A percentile compares a stretch with the other conserved stretches of the same genome.
phyloP scores from a whole-genome alignment of 2,329 filamentous ascomycete species.

The Sporothrix dimorphospora region DNA sequence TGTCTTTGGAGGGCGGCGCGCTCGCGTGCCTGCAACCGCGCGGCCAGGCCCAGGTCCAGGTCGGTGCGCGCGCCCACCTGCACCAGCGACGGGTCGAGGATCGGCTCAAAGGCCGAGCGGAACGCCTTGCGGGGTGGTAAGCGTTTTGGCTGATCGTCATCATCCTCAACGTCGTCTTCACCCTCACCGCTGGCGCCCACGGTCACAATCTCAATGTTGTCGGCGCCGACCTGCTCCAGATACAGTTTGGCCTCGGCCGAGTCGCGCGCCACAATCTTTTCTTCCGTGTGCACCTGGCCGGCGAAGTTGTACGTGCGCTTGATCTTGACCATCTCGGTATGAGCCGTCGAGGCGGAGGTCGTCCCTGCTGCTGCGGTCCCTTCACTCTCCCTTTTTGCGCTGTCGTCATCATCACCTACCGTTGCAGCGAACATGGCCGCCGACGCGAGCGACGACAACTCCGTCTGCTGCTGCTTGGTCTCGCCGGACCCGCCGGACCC shows the following conservation, averaged over 20 bases:
- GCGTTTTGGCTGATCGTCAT: conserved; percentile 45
- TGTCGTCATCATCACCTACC: neutral
- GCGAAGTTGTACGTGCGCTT: conserved; percentile 76
- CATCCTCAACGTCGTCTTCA: conserved; percentile 35
- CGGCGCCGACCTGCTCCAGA: conserved; percentile 54
- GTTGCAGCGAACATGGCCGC: conserved; percentile 27
- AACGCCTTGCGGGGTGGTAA: conserved; percentile 58
- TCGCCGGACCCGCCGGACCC: neutral
- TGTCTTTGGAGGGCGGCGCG: conserved; percentile 24
- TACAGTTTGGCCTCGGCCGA: conserved; percentile 69
- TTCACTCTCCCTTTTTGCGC: neutral
- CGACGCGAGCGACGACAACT: conserved; percentile 27
- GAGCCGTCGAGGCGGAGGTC: conserved; percentile 31
- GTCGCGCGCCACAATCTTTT: conserved; percentile 67
- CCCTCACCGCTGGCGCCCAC: conserved; percentile 38
- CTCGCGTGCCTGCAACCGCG: conserved; percentile 53
- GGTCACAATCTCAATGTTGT: conserved; percentile 35
- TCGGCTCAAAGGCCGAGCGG: conserved; percentile 65
- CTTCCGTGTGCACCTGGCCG: conserved; percentile 71
- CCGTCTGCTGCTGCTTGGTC: neutral
- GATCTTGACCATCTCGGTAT: conserved; percentile 58
- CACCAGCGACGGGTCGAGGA: conserved; percentile 49
- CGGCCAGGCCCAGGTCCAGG: conserved; percentile 60
- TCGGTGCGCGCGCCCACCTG: conserved; percentile 60
- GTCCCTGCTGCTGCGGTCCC: conserved; percentile 33